A percentile compares a stretch with the other conserved stretches of the same genome.
Conservation (phyloP, 1,284 basidiomycete species). For the Apiotrichum laibachii region DNA sequence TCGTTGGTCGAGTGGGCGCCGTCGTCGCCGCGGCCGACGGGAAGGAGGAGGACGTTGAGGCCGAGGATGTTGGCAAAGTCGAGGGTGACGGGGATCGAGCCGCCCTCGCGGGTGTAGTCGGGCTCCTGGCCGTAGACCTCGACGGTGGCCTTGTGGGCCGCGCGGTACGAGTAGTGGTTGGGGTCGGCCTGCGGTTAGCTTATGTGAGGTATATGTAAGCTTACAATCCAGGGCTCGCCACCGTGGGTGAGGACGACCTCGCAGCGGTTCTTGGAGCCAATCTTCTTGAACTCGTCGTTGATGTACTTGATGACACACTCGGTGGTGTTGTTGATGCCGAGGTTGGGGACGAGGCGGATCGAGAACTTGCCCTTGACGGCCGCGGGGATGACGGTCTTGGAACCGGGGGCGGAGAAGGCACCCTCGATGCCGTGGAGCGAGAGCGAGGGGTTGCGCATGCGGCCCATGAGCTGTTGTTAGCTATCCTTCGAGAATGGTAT, state of each 20-base stretch:
- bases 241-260: constrained; percentile 69
- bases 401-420: constrained; percentile 80
- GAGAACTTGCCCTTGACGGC: constrained; percentile 88
- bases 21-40: constrained; percentile 91
- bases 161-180: constrained; percentile 92
- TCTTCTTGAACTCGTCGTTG: constrained; percentile 73
- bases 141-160: constrained; percentile 73
- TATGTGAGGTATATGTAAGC: constrained; percentile 8
- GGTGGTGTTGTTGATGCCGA: constrained; percentile 69
- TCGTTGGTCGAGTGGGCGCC: constrained; percentile 85
- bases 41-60: constrained; percentile 71
- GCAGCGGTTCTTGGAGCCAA: constrained; percentile 77
- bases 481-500: neutral
- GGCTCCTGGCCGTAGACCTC: constrained; percentile 76
- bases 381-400: constrained; percentile 93
- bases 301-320: constrained; percentile 71
- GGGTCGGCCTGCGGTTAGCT: neutral
- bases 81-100: constrained; percentile 92
- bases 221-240: constrained; percentile 81
- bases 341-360: constrained; percentile 80
- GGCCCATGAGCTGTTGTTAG: constrained; percentile 42
- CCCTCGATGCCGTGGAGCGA: constrained; percentile 97
- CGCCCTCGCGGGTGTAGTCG: constrained; percentile 86
- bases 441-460: constrained; percentile 67
- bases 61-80: constrained; percentile 87